Evolutionary conservation across 2,329 filamentous ascomycete genomes (phyloP), one percentile per base, ranked within the genome.

Genomic region (Fusarium sp.): DNA sequence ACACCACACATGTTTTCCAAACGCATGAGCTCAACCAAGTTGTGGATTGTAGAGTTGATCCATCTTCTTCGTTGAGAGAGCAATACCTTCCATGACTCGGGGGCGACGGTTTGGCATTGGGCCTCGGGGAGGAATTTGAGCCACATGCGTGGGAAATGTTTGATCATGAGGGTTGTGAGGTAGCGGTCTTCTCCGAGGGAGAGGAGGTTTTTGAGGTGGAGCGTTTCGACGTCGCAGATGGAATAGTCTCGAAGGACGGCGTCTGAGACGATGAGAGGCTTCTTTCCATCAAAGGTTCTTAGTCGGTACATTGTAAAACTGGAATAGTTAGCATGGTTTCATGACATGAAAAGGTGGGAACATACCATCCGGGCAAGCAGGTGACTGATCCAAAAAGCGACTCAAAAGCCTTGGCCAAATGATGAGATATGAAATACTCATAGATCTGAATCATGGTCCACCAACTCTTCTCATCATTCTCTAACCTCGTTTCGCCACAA

Each of bases 391-490:
- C 96, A 80, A 99, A 99, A 69, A 99, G 90, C 69, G 95, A 98
- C 82, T 99, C 96, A 81, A 99, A 99, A 71, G 96, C 94, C 86
- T 99, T 99, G 63, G 96, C 89, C 82, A 99, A 86, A 84, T 99
- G 93, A 88, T 99, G 96, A 35, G 96, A 98, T 80, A 99, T 99
- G 83, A 95, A 99, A 87, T 99, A 99, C 83, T 99, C 96, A 85
- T 99, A 99, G 73, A 99, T 96, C 83, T 99, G 96, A 79, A 99
- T 99, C 96, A 99, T 99, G 11, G 96, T 99, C 94, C 94, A 98
- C 95, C 95, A 98, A 79, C 92, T 95, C 75, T 92, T 90, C 78
- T 98, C 94, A 82, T 98, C 96, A 79, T 99, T 99, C 81, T 98
- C 94, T 79, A 99, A 87, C 83, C 93, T 96, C 2, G 96, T 99